Conservation (phyloP, 805 yeast genomes). For the Barnettozyma californica region DNA sequence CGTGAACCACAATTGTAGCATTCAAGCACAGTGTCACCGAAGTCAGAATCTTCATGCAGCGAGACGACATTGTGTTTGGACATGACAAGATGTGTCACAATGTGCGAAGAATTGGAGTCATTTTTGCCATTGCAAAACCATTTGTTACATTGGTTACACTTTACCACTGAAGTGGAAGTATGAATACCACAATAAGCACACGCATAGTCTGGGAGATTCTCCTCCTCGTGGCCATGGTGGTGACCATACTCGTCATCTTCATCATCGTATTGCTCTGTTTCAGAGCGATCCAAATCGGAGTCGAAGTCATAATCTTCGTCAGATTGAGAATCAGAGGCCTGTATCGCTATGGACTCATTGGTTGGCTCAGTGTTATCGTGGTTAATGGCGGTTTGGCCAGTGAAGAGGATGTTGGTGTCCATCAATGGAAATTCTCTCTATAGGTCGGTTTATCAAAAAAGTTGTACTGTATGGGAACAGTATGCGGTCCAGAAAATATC, state of each 20-base stretch:
- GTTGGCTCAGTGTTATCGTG: background rate
- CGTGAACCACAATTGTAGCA: conserved; percentile 86
- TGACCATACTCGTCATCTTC: conserved; percentile 7
- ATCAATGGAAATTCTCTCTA: conserved; percentile 5
- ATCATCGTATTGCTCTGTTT: background rate
- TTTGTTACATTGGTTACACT: conserved; percentile 69
- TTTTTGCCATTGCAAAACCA: conserved; percentile 87
- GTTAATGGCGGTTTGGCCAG: background rate
- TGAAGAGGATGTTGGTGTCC: conserved; percentile 23
- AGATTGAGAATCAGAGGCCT: background rate
- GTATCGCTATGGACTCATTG: background rate
- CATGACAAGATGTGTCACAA: conserved; percentile 77
- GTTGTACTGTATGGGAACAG: background rate
- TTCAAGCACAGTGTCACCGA: conserved; percentile 84
- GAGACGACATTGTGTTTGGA: conserved; percentile 72
- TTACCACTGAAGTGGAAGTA: conserved; percentile 57
- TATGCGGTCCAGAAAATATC: background rate
- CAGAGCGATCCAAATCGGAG: conserved; percentile 13
- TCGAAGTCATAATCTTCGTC: conserved; percentile 4
- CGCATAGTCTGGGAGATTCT: conserved; percentile 34
- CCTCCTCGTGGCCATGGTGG: conserved; percentile 1
- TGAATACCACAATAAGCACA: conserved; percentile 74
- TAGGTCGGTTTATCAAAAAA: background rate
- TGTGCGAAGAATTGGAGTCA: conserved; percentile 63
- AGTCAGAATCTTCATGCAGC: conserved; percentile 71